Evolutionary conservation across 768 basidiomycete genomes (phyloP), one percentile per base, ranked within the genome.

Genomic region (Gelatoporia subvermispora): DNA sequence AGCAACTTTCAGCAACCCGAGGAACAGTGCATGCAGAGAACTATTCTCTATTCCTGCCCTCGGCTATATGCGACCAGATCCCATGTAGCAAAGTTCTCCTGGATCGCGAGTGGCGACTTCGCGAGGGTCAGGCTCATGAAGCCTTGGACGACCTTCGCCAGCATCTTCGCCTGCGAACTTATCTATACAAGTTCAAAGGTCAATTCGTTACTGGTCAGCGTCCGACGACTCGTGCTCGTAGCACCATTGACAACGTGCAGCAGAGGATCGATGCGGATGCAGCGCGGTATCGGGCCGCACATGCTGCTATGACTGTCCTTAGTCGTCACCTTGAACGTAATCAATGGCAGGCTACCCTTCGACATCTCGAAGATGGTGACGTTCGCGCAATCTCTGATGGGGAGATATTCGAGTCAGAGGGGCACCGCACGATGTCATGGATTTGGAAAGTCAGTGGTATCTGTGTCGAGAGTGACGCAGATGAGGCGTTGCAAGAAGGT

Each of bases 391-490:
- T 57, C 8, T n/a, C 35, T 8, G 41, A 47, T 13, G 41, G 41
- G n/a, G 24, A 25, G 16, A 20, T 40, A 16, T 37, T 24, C 11
- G n/a, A 45, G 23, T 20, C 45, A 7, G 48, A 56, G 34, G 55
- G 55, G 2, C 36, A 39, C 2, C 43, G 50, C 8, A 44, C 35
- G 8, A 9, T 49, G 11, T 57, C 55, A 3, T 57, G 55, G 55
- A 53, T 57, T 31, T 57, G 52, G 55, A 16, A 20, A 3, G 8
- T 24, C 3, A 16, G 36, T 7, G 41, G 21, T 2, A 13, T 40
- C 16, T 16, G 23, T 31, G 38, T n/a, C 23, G 35, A 20, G 8
- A 18, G 8, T 4, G 13, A 35, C 21, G 16, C 17, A 37, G 41
- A 23, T 8, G n/a, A n/a, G n/a, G n/a, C n/a, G n/a, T 8, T 41